Conservation (phyloP, 805 yeast genomes). For the Scheffersomyces ergatensis region DNA sequence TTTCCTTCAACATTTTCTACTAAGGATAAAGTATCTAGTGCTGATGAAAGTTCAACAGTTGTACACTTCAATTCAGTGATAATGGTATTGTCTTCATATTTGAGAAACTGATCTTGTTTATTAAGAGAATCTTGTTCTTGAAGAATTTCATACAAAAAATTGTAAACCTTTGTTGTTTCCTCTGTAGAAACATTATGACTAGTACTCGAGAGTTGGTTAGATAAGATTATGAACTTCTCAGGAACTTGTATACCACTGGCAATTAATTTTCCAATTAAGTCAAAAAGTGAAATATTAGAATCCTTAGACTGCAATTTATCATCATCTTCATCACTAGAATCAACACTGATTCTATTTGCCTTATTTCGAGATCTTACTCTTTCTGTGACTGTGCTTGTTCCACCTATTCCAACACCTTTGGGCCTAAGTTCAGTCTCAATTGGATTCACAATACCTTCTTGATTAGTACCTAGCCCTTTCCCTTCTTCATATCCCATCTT, state of each 20-base stretch:
- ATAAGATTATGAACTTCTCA: not conserved
- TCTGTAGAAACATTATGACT: not conserved
- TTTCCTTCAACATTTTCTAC: not conserved
- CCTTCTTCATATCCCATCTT: conserved; percentile 90
- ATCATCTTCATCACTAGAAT: conserved; percentile 20
- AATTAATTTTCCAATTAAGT: conserved; percentile 2
- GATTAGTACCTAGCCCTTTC: conserved; percentile 72
- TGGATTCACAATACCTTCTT: conserved; percentile 78
- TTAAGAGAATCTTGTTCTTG: not conserved
- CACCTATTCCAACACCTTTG: conserved; percentile 75
- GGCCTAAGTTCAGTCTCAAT: conserved; percentile 68
- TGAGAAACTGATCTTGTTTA: conserved; percentile 7
- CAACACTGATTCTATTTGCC: conserved; percentile 12
- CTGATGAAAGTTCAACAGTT: not conserved
- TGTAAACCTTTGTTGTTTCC: not conserved
- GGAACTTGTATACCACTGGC: not conserved
- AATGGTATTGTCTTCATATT: not conserved
- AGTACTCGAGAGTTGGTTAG: not conserved
- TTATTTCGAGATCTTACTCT: conserved; percentile 4
- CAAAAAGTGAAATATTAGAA: conserved; percentile 6
- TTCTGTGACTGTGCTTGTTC: conserved; percentile 33
- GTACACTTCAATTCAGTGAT: not conserved
- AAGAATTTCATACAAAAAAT: not conserved
- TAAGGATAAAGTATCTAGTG: not conserved
- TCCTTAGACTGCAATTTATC: conserved; percentile 4